These are phyloP conservation scores for Castanospermum australe DNA, from an alignment of 306 rosid genomes.

Conservation along the genomic window DNA sequence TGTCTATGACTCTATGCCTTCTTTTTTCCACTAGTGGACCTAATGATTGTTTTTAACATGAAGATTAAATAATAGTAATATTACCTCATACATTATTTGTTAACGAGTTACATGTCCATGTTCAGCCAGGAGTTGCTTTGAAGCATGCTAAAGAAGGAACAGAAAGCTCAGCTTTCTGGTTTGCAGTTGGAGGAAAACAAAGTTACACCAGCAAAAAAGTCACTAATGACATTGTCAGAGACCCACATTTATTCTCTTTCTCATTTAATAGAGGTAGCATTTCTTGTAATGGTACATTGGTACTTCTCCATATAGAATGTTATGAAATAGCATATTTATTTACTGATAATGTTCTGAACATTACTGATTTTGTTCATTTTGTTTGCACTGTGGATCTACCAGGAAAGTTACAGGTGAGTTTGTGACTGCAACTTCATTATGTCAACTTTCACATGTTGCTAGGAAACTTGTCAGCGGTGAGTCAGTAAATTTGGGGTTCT, in stretches of 20 bases:
- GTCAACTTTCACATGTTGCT: conserved; percentile 20
- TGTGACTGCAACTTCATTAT: conserved; percentile 32
- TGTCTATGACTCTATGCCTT: not conserved
- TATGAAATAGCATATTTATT: conserved; percentile 2
- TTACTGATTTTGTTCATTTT: conserved; percentile 29
- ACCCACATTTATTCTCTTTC: conserved; percentile 86
- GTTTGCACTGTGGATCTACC: conserved; percentile 48
- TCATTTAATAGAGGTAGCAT: conserved; percentile 72
- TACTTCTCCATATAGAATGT: not conserved
- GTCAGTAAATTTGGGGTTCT: conserved; percentile 8
- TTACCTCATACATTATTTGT: conserved; percentile 11
- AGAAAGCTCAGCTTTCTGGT: conserved; percentile 98
- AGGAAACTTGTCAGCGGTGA: conserved; percentile 19
- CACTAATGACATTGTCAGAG: conserved; percentile 66
- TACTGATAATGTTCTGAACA: conserved; percentile 42
- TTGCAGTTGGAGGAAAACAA: conserved; percentile 94
- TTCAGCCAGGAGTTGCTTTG: conserved; percentile 85
- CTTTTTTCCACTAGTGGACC: not conserved
- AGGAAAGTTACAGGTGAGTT: conserved; percentile 95
- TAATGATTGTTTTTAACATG: not conserved
- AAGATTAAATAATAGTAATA: not conserved
- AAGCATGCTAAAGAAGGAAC: conserved; percentile 98
- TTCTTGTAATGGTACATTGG: not conserved
- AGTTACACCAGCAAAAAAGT: conserved; percentile 68
- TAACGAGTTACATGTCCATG: conserved; percentile 31